Conservation (phyloP, 257 asterid genomes). For the Fraxinus pennsylvanica region DNA sequence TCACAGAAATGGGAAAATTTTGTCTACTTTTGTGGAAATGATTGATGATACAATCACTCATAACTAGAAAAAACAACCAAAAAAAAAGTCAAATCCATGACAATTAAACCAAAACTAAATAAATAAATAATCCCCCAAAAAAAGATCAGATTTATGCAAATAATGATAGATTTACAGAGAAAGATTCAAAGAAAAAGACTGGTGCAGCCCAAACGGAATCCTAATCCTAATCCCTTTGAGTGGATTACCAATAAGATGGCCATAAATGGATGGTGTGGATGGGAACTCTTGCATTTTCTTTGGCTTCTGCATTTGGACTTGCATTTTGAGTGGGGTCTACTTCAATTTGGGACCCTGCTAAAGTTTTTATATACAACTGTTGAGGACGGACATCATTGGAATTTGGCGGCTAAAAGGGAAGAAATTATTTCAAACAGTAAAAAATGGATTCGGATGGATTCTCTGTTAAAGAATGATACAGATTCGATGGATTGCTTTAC, state of each 20-base stretch:
- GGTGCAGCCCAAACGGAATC: slow-evolving; percentile 29
- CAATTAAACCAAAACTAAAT: slow-evolving; percentile 1
- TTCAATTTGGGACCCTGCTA: slow-evolving; percentile 23
- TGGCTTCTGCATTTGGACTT: slow-evolving; percentile 40
- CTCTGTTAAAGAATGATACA: slow-evolving; percentile 19
- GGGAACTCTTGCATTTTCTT: slow-evolving; percentile 34
- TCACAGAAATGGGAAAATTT: slow-evolving; percentile 20
- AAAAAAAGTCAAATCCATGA: slow-evolving; percentile 31
- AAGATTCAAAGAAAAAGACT: slow-evolving; percentile 14
- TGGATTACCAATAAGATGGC: slow-evolving; percentile 45
- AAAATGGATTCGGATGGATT: slow-evolving; percentile 26
- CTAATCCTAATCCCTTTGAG: slow-evolving; percentile 44
- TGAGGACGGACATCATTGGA: slow-evolving; percentile 22
- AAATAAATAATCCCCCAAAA: slow-evolving; percentile 8
- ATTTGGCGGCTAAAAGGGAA: slow-evolving; percentile 37
- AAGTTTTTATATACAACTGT: slow-evolving; percentile 10
- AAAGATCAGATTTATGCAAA: slow-evolving; percentile 29
- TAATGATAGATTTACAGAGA: slow-evolving; percentile 20
- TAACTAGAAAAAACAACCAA: slow-evolving; percentile 22
- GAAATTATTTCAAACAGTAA: slow-evolving; percentile 17
- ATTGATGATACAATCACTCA: slow-evolving; percentile 31
- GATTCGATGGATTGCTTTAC: not conserved
- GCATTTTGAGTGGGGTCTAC: slow-evolving; percentile 42
- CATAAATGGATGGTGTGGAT: slow-evolving; percentile 46
- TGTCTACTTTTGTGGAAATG: slow-evolving; percentile 17